phyloP scores from a whole-genome alignment of 2,329 filamentous ascomycete genomes.

The Ophiostoma sp. region DNA sequence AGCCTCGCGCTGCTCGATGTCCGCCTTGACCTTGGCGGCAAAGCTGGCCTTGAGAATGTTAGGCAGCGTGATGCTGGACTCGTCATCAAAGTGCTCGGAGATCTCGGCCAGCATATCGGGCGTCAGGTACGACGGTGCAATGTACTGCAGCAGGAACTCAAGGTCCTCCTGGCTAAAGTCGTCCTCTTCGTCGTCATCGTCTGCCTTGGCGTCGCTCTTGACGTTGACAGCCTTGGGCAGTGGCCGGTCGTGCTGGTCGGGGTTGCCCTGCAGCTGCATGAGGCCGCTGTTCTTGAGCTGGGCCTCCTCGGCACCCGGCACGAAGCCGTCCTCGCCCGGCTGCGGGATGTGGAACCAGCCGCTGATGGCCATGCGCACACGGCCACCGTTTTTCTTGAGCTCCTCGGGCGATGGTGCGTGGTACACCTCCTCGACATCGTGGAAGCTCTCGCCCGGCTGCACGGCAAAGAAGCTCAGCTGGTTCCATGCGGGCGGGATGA shows the following conservation, averaged over 20 bases:
- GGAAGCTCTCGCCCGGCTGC: conserved; percentile 96
- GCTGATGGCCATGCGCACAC: conserved; percentile 93
- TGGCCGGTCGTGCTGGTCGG: conserved; percentile 81
- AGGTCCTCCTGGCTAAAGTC: conserved; percentile 70
- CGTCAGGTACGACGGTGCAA: conserved; percentile 83
- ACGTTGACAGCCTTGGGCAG: conserved; percentile 50
- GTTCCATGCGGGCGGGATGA: conserved; percentile 92
- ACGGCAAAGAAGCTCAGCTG: conserved; percentile 98
- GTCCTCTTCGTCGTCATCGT: conserved; percentile 38
- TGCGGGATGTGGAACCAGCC: conserved; percentile 99
- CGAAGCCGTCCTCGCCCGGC: conserved; percentile 84
- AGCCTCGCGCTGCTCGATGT: conserved; percentile 61
- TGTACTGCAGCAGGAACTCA: conserved; percentile 84
- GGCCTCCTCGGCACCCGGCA: conserved; percentile 81
- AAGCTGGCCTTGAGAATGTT: conserved; percentile 76
- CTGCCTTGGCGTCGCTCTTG: not conserved
- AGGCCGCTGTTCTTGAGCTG: conserved; percentile 85
- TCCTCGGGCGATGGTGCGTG: conserved; percentile 54
- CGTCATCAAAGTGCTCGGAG: conserved; percentile 70
- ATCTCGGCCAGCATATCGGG: conserved; percentile 85
- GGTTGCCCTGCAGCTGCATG: conserved; percentile 86
- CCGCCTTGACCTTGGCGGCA: conserved; percentile 61
- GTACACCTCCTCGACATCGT: conserved; percentile 98
- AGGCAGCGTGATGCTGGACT: conserved; percentile 77
- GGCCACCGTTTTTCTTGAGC: conserved; percentile 62